These are phyloP conservation scores for Capsicum rhomboideum DNA, from an alignment of 257 asterid species.

Conservation along the genomic window DNA sequence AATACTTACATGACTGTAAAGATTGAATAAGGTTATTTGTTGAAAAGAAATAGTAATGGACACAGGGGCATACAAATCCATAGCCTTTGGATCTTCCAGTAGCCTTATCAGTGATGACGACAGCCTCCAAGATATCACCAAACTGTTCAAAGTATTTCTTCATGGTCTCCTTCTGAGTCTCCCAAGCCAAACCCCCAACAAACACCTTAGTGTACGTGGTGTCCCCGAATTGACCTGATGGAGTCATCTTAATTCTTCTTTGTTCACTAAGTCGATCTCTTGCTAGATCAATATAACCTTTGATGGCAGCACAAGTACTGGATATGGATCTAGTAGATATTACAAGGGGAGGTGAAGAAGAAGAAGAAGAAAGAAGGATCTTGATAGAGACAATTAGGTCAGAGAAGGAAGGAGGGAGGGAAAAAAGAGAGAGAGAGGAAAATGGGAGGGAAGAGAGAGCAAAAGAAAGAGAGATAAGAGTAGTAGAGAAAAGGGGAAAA, in stretches of 20 bases:
- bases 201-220: conserved; percentile 90
- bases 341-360: neutral
- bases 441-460: conserved; percentile 22
- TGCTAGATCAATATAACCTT: neutral
- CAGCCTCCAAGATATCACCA: conserved; percentile 94
- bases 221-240: conserved; percentile 75
- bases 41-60: neutral
- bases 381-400: conserved; percentile 43
- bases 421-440: neutral
- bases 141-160: conserved; percentile 86
- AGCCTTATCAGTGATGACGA: conserved; percentile 83
- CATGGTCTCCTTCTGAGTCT: conserved; percentile 98
- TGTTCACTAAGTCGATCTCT: no score
- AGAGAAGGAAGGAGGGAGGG: conserved; percentile 23
- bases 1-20: neutral
- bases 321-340: neutral
- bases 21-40: no score
- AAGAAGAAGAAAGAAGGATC: neutral
- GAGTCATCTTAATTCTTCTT: conserved; percentile 43
- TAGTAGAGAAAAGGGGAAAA: conserved; percentile 3
- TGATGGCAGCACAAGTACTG: no score
- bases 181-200: conserved; percentile 98
- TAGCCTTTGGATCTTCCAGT: conserved; percentile 98
- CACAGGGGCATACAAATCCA: conserved; percentile 59
- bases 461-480: conserved; percentile 9